These are phyloP conservation scores for Rhizoctonia solani DNA, from an alignment of 1,284 basidiomycete species.

Conservation along the genomic window DNA sequence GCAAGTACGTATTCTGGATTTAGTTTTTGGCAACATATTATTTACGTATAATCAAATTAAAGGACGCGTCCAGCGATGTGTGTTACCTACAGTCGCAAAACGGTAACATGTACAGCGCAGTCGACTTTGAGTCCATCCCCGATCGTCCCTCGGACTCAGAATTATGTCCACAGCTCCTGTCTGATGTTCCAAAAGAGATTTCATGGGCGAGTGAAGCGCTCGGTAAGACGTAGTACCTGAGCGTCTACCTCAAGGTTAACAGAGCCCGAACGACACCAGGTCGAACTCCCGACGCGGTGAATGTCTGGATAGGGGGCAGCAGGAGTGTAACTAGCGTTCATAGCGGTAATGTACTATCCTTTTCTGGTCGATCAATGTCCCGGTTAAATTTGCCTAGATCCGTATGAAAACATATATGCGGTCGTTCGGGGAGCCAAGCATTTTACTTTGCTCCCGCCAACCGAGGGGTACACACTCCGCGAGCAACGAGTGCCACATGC, in stretches of 20 bases:
- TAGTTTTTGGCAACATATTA: not conserved
- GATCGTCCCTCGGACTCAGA: conserved; percentile 39
- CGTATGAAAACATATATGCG: conserved; percentile 90
- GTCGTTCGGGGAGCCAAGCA: conserved; percentile 82
- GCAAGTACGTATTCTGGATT: conserved; percentile 19
- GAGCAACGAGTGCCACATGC: conserved; percentile 73
- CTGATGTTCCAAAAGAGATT: conserved; percentile 68
- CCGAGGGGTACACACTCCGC: conserved; percentile 79
- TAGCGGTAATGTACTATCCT: conserved; percentile 58
- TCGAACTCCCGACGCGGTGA: conserved; percentile 79
- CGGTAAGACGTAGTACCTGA: conserved; percentile 54
- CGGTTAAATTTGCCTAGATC: conserved; percentile 56
- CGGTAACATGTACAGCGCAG: conserved; percentile 73
- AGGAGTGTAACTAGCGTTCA: conserved; percentile 82
- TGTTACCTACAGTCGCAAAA: conserved; percentile 89
- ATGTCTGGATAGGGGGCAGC: conserved; percentile 85
- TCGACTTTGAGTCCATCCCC: conserved; percentile 48
- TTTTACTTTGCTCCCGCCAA: conserved; percentile 83
- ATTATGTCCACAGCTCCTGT: conserved; percentile 61
- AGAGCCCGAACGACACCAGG: conserved; percentile 48
- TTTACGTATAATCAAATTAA: too few relatives aligned
- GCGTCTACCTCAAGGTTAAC: not conserved
- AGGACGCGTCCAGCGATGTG: conserved; percentile 49
- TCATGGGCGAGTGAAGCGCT: conserved; percentile 76
- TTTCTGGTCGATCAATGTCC: not conserved